These are phyloP conservation scores for Trichophyton schoenleinii DNA, from an alignment of 2,329 filamentous ascomycete species.

Conservation along the genomic window DNA sequence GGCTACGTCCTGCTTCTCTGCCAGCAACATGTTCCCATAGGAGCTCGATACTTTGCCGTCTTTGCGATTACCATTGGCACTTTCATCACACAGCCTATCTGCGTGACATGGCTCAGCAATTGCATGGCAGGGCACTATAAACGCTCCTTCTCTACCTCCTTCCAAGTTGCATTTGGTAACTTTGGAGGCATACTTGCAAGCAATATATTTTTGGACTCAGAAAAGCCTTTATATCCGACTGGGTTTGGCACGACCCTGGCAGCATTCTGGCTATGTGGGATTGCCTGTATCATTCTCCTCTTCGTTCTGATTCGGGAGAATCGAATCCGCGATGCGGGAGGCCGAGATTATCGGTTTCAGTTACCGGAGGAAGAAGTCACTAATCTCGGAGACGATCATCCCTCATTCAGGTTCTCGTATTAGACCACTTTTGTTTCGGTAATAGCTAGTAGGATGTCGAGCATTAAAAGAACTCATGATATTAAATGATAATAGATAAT, in stretches of 20 bases:
- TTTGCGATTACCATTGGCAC: conserved; percentile 44
- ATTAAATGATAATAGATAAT: not conserved
- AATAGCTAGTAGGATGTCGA: not conserved
- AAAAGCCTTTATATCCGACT: conserved; percentile 20
- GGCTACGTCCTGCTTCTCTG: conserved; percentile 46
- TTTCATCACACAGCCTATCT: conserved; percentile 44
- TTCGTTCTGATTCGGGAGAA: conserved; percentile 28
- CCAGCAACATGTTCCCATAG: conserved; percentile 36
- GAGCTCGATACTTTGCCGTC: conserved; percentile 42
- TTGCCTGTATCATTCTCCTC: conserved; percentile 22
- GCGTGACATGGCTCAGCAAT: conserved; percentile 46
- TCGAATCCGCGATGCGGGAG: conserved; percentile 22
- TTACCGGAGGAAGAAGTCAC: conserved; percentile 25
- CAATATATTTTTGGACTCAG: conserved; percentile 22
- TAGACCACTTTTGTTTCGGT: conserved; percentile 4
- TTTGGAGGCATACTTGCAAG: conserved; percentile 25
- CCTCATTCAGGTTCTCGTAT: conserved; percentile 28
- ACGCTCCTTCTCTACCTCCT: conserved; percentile 40
- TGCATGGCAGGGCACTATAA: conserved; percentile 48
- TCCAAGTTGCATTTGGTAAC: conserved; percentile 35
- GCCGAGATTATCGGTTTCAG: conserved; percentile 24
- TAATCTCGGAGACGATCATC: conserved; percentile 31
- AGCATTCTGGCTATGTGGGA: conserved; percentile 25
- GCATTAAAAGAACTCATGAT: not conserved
- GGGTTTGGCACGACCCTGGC: conserved; percentile 21